Evolutionary conservation across 495 filamentous ascomycete species (phyloP).

Genomic region (Trichocladium uniseriatum): DNA sequence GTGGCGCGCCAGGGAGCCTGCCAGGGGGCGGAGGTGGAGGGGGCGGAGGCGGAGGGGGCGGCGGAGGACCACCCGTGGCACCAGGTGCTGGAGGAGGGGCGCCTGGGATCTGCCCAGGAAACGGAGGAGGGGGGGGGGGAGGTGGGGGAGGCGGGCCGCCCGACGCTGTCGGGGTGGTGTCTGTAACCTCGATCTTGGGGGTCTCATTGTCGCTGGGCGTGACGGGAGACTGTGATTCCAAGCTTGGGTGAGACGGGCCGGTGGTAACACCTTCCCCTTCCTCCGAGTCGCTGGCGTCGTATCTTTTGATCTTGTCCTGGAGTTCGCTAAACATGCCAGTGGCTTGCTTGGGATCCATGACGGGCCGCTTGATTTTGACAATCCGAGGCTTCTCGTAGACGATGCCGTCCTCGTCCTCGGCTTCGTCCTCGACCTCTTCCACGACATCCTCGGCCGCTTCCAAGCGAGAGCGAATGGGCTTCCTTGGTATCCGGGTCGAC

Average conservation of each 20-base stretch:
- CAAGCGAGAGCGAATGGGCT: conserved; percentile 38
- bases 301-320: conserved; percentile 61
- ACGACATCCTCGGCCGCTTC: conserved; percentile 32
- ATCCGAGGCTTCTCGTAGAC: conserved; percentile 59
- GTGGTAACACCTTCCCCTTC: conserved; percentile 64
- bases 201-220: conserved; percentile 56
- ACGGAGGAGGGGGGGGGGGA: conserved; percentile 32
- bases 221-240: conserved; percentile 60
- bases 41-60: conserved; percentile 13
- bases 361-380: conserved; percentile 60
- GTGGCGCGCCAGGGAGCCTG: conserved; percentile 28
- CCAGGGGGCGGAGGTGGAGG: conserved; percentile 28
- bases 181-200: conserved; percentile 39
- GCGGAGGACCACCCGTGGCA: conserved; percentile 2
- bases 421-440: conserved; percentile 31
- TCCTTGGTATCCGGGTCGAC: conserved; percentile 42
- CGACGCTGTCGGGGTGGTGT: conserved; percentile 29
- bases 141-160: conserved; percentile 24
- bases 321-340: conserved; percentile 75
- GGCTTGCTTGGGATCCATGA: conserved; percentile 63
- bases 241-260: conserved; percentile 65
- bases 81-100: conserved; percentile 41
- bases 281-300: conserved; percentile 66
- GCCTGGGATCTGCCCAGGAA: conserved; percentile 37
- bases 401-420: conserved; percentile 40